Base-by-base conservation (phyloP, 2,329 filamentous ascomycete genomes). In the Rhinocladiella mackenziei region DNA sequence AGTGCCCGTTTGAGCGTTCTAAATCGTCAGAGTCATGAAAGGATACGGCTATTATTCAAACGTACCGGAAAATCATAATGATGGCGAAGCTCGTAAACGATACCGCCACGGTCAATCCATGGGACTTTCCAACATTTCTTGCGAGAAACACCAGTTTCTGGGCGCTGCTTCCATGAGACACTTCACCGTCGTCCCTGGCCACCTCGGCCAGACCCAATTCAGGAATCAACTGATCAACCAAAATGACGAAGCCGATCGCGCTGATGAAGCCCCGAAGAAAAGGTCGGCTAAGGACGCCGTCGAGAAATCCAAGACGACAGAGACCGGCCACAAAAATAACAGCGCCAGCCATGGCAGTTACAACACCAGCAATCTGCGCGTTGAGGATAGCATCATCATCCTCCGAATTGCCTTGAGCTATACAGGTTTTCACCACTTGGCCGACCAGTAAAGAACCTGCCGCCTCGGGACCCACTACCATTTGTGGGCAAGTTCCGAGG, bases 221-320 rank as follows among this genome's bases (percentile, higher is more conserved):
- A 0, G 91, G 89, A 40, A 96, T 86, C 32, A 95, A 71, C 66
- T 98, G 92, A 63, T 97, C 92, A 25, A 97, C 87, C 28, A 94
- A 81, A 61, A 98, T 97, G 54, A 97, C 89, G 43, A 96, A 86
- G 36, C 92, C 92, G 62, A 98, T 94, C 38, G 92, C 92, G 45
- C 87, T 95, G 66, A 98, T 96, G 68, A 98, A 98, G 1, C 92
- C 92, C 48, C 92, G 77, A 43, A 97, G 68, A 58, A 98, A 97
- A 1, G 92, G 92, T 23, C 88, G 78, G 56, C 89, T 96, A 25
- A 98, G 75, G 8, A 98, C 89, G 59, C 88, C 95, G 62, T 98
- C 92, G 50, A 98, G 67, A 59, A 97, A 98, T 0, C 92, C 92
- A 3, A 98, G 71, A 10, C 92, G 78, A 17, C 86, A 85, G 18